Evolutionary conservation across 2,329 filamentous ascomycete genomes (phyloP), one percentile per base, ranked within the genome.

Genomic region (Fusarium odoratissimum): DNA sequence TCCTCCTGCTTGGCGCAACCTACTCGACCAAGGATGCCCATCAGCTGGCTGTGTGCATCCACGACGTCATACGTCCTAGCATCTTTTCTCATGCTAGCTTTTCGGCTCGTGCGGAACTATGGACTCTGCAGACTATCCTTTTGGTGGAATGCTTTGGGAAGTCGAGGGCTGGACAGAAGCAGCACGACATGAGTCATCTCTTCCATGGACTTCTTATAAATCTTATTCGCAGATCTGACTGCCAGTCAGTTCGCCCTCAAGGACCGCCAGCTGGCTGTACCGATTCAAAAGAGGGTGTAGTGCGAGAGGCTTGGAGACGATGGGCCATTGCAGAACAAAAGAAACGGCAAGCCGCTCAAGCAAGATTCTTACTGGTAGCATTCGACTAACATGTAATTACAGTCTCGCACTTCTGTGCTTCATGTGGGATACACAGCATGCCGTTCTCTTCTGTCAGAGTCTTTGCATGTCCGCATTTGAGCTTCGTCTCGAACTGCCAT

Each of bases 381-480:
- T 10, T 13, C 5, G 13, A 17, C 57, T 60, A 9, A 60, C 5
- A 33, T 19, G 7, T 13, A 4, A 8, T 10, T 2, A 19, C 2
- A 61, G 58, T 3, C 58, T 90, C 1, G 88, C 89, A 0, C 84
- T 91, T 42, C 81, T 90, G 9, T 91, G 89, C 75, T 92, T 91
- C 76, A 88, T 91, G 82, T 91, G 89, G 90, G 90, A 91, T 71
- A 90, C 88, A 0, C 89, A 91, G 60, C 89, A 91, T 67, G 89
- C 89, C 0, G 88, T 91, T 0, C 82, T 91, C 0, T 91, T 91
- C 77, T 91, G 88, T n/a, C 89, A 91, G 75, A 90, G 88, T 8
- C 83, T 91, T 0, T 91, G 89, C 79, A 91, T 91, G 89, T 91
- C 88, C 3, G 88, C 89, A 0, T 91, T 91, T 55, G 89, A 91